Evolutionary conservation across 345 rosid genomes (phyloP), one percentile per base, ranked within the genome.

Genomic region (Ceriops decandra): DNA sequence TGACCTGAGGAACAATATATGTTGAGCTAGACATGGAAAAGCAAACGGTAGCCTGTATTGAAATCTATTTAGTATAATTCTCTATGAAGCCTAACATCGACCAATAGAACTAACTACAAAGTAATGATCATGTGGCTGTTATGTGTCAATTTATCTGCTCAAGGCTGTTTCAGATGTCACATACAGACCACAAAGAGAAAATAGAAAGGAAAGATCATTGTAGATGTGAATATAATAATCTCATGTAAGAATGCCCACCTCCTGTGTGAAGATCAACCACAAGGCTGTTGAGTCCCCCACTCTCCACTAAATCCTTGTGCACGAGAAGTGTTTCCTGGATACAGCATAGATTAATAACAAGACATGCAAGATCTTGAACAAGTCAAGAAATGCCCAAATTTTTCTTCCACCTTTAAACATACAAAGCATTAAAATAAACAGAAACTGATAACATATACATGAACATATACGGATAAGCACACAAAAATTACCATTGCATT

Each of bases 401-500:
- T 42, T 13, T 42, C 19, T 42, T 42, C 49, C 49, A 11, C 19
- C 17, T 42, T 42, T 42, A 42, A 42, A 42, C 19, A 13, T 42
- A 13, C 17, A 15, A 11, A 56, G 28, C 30, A 22, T 21, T 56
- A 15, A 27, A 56, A 4, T 7, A 26, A 56, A 21, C 6, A 56
- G 59, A 1, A 54, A 24, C 59, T 21, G 28, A 56, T 56, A 56
- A 20, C 59, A 56, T 10, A 65, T 63, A 7, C 31, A 57, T 32
- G 56, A 59, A 47, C 6, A 28, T 36, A 33, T 51, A 72, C 13
- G n/a, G 63, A 26, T 26, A 51, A 56, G 17, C 19, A 42, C 1
- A 27, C 16, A 3, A 36, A 33, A 32, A 65, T 75, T 83, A 92
- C 98, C 98, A 90, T 85, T 56, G 98, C 96, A 66, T 90, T 92